Evolutionary conservation across 1,284 basidiomycete species (phyloP), one percentile per base, ranked within the genome.

Genomic region (Irpex sp.): DNA sequence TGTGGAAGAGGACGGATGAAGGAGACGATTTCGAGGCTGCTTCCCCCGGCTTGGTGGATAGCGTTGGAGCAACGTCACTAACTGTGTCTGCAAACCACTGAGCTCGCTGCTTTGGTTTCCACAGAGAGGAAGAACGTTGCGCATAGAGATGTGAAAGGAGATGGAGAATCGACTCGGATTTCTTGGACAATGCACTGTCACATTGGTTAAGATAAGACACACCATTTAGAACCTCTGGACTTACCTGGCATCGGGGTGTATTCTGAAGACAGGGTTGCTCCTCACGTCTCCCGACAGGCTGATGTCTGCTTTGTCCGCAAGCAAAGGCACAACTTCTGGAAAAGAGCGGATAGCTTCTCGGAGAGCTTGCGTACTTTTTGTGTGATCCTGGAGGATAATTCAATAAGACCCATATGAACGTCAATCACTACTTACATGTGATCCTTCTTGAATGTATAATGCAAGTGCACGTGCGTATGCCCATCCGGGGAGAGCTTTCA

Each of bases 111-210:
- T 87, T 75, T 9, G 88, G 83, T 76, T 95, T 96, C 94, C 94
- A 97, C 6, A 96, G 72, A 0, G 86, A 74, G 14, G 77, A 79
- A 0, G 91, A 89, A 6, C 92, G 88, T 54, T 88, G 84, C 1
- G 82, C 91, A 72, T 97, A 97, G 37, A 96, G 83, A 69, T 94
- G 91, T 0, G 91, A 89, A 9, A 96, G 81, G 10, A 96, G 82
- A 64, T 90, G 82, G 2, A 87, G 73, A 9, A 80, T 73, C 1
- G 82, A 77, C 37, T 80, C 75, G 8, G 81, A 70, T 19, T 71
- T 68, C 18, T 56, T 62, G n/a, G 63, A 62, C 28, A 65, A 63
- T 53, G 60, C 65, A 48, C 62, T 71, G 59, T 14, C 35, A 19
- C 16, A 4, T 35, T 23, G 47, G 47, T 12, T 71, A 67, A 23